Base-by-base conservation (phyloP, 345 rosid species). In the Turnera subulata region DNA sequence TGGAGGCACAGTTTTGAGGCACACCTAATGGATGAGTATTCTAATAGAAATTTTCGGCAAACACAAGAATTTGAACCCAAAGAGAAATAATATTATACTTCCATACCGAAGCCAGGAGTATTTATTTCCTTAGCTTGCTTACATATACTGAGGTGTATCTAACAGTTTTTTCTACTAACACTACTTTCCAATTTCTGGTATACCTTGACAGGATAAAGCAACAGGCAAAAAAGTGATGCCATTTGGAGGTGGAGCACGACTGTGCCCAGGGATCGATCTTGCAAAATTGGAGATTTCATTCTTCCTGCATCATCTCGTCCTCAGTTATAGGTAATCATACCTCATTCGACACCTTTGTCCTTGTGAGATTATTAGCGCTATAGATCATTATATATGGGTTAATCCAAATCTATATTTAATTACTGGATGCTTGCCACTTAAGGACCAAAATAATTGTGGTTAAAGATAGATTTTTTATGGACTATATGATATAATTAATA, bases 271-370 rank as follows among this genome's bases (percentile, higher is more conserved):
- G 40, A 80, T 80, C 48, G 96, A 88, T 46, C 82, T 91, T 45
- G 98, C 91, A 58, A 81, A 77, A 73, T 75, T 86, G n/a, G 84
- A 70, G 69, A 73, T 59, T 23, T 76, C 92, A 16, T 81, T 86
- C 63, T 91, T 88, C 64, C 85, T 91, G 63, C 98, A 91, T 73
- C 98, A 81, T 78, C 84, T 91, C 72, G 90, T 88, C 83, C 82
- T 84, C 32, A 73, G 65, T 42, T 88, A 75, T 59, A 84, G 92
- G 96, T 91, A 66, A 43, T n/a, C 38, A 40, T 59, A 8, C 7
- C 16, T 6, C 45, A 42, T 48, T 56, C 44, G 55, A 21, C 46
- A 44, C 39, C 29, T 26, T 15, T 5, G 1, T 14, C 64, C 58
- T 15, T 0, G 6, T 16, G 10, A n/a, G 6, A 44, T 44, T 7